Base-by-base conservation (phyloP, 2,329 filamentous ascomycete genomes). In the Endoconidiophora laricicola region DNA sequence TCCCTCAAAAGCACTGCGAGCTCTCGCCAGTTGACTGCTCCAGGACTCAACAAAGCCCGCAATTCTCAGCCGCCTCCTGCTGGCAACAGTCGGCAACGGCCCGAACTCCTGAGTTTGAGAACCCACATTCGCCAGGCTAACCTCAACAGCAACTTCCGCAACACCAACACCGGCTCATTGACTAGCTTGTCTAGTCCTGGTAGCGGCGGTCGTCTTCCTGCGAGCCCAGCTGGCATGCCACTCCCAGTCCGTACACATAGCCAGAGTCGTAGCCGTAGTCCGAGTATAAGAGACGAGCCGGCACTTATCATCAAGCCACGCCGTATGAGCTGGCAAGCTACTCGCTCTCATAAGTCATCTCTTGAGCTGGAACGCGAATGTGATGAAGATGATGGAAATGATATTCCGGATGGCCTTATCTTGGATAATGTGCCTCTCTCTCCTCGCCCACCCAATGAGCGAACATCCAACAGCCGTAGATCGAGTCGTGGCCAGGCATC, bases 341-440 rank as follows among this genome's bases (percentile, higher is more conserved):
- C 68, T 42, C 66, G 68, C 4, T 70, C 76, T 40, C 71, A 80
- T 52, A 90, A 86, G 62, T 78, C 80, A 0, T 70, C 76, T 1
- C 66, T 79, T 53, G 78, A 88, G 58, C 68, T 86, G 48, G 85
- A 91, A 60, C 74, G 76, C 49, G 84, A 90, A 60, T 88, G 74
- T 54, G 79, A 86, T 57, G 77, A 81, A 46, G 82, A 87, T 49
- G 79, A 77, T 48, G 81, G 79, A 49, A 83, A 87, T 58, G 78
- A 85, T 52, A 80, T 91, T 26, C 85, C 85, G 0, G 83, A 88
- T 23, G 83, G 85, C 49, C 74, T 84, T 22, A 73, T 87, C 48
- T 73, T 91, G 44, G 83, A 86, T 65, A 91, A 91, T 56, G 80
- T 91, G 2, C 85, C 85, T 4, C 77, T 91, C 43, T 88, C 84